phyloP scores from a whole-genome alignment of 495 filamentous ascomycete species.

The Aspergillus mulundensis region DNA sequence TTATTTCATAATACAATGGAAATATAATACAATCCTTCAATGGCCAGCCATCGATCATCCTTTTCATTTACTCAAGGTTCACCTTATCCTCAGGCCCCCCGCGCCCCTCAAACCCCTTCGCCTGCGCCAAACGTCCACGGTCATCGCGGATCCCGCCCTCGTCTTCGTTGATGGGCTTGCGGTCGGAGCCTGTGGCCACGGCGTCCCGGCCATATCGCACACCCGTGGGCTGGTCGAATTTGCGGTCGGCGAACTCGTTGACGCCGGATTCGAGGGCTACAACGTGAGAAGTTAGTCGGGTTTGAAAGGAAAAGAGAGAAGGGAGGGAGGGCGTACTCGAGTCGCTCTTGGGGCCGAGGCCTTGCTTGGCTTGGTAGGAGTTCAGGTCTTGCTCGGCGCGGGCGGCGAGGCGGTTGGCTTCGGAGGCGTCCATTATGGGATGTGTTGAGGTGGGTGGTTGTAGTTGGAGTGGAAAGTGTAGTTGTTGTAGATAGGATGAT shows the following conservation, averaged over 20 bases:
- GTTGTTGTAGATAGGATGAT: too few species aligned
- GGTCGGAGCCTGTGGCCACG: conserved; percentile 46
- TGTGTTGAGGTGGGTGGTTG: neutral
- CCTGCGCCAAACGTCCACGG: conserved; percentile 45
- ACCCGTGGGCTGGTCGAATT: conserved; percentile 34
- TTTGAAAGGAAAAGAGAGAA: neutral
- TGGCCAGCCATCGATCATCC: neutral
- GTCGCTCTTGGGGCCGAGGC: conserved; percentile 38
- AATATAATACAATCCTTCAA: neutral
- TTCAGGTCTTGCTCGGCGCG: conserved; percentile 53
- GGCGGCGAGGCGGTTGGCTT: conserved; percentile 37
- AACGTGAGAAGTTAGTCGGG: neutral
- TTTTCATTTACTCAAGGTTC: conserved; percentile 19
- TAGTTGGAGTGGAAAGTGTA: neutral
- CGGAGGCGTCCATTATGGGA: conserved; percentile 31
- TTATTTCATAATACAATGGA: neutral
- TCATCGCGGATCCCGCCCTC: conserved; percentile 48
- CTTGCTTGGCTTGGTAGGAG: conserved; percentile 48
- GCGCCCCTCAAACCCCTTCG: conserved; percentile 45
- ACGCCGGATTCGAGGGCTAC: conserved; percentile 52
- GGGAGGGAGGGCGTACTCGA: conserved; percentile 33
- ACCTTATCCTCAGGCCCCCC: conserved; percentile 52
- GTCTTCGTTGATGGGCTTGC: conserved; percentile 45
- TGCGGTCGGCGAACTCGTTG: conserved; percentile 40
- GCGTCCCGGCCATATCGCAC: conserved; percentile 47